Percentiles rank a stretch among this genome's conserved stretches.
Conservation (phyloP, 1,284 basidiomycete species). For the Rhodotorula sp. region DNA sequence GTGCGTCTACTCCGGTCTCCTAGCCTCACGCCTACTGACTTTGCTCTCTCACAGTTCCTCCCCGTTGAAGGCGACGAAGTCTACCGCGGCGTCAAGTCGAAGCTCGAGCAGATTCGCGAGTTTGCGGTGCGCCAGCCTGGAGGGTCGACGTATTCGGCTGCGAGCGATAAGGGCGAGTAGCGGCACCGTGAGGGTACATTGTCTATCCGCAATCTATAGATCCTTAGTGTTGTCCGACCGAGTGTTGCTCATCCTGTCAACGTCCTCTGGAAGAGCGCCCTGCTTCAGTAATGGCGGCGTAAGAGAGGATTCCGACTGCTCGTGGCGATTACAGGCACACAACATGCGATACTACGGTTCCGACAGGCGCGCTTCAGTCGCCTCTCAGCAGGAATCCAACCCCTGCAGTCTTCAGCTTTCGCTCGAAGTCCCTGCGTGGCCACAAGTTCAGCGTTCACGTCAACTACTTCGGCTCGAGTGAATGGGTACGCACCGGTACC, state of each 20-base stretch:
- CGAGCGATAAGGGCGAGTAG: conserved; percentile 20
- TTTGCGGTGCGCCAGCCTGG: conserved; percentile 23
- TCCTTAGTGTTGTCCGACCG: background rate
- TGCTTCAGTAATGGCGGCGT: too few relatives aligned
- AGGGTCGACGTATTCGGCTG: conserved; percentile 16
- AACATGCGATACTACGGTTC: background rate
- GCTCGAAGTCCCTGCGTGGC: conserved; percentile 28
- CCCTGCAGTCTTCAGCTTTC: conserved; percentile 27
- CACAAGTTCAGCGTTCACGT: too few relatives aligned
- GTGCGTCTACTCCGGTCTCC: conserved; percentile 10
- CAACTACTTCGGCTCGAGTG: too few relatives aligned
- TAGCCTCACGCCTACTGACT: background rate
- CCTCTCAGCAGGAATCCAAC: conserved; percentile 26
- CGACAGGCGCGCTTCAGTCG: conserved; percentile 9
- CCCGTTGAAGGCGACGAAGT: conserved; percentile 40
- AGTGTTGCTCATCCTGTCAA: too few relatives aligned
- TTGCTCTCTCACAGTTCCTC: conserved; percentile 19
- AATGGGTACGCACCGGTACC: conserved; percentile 26
- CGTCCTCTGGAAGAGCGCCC: too few relatives aligned
- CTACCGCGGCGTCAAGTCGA: conserved; percentile 25
- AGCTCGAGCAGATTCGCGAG: conserved; percentile 31
- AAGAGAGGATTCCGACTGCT: too few relatives aligned
- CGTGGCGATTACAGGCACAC: too few relatives aligned
- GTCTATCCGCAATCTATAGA: background rate
- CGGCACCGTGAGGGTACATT: background rate